Percentiles rank a stretch among this genome's conserved stretches.
phyloP scores from a whole-genome alignment of 306 rosid genomes.

The Vigna radiata region DNA sequence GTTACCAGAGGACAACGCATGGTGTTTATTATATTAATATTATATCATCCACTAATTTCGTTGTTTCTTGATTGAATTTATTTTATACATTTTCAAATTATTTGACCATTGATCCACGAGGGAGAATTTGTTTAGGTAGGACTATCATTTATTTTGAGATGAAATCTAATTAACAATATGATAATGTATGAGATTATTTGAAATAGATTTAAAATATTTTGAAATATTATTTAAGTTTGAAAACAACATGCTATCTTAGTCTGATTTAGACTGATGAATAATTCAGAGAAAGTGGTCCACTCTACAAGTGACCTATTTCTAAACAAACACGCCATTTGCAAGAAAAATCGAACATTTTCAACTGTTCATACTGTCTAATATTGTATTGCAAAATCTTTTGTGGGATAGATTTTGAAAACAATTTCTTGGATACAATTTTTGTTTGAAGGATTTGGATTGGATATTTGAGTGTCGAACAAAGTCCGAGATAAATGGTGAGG shows the following conservation, averaged over 20 bases:
- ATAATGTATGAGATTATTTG: constrained; percentile 5
- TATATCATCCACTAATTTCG: constrained; percentile 3
- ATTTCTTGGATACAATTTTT: background rate
- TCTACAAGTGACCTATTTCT: constrained; percentile 1
- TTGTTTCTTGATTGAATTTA: constrained; percentile 16
- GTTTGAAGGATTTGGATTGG: background rate
- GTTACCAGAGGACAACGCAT: background rate
- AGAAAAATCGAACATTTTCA: constrained; percentile 33
- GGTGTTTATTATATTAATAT: background rate
- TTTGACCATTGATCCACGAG: constrained; percentile 40
- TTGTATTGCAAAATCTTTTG: constrained; percentile 34
- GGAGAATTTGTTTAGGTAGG: constrained; percentile 32
- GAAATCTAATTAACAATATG: background rate
- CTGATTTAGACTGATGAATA: constrained; percentile 42
- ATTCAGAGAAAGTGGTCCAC: constrained; percentile 20
- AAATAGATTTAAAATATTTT: background rate
- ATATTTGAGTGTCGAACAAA: background rate
- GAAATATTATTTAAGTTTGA: background rate
- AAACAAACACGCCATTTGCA: constrained; percentile 38
- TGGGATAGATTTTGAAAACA: constrained; percentile 23
- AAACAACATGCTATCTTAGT: constrained; percentile 27
- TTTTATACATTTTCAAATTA: constrained; percentile 30
- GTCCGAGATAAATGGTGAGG: too few species aligned
- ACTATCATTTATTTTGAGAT: constrained; percentile 24
- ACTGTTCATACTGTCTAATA: constrained; percentile 18